phyloP scores from a whole-genome alignment of 805 yeast genomes.

The Candida orba region DNA sequence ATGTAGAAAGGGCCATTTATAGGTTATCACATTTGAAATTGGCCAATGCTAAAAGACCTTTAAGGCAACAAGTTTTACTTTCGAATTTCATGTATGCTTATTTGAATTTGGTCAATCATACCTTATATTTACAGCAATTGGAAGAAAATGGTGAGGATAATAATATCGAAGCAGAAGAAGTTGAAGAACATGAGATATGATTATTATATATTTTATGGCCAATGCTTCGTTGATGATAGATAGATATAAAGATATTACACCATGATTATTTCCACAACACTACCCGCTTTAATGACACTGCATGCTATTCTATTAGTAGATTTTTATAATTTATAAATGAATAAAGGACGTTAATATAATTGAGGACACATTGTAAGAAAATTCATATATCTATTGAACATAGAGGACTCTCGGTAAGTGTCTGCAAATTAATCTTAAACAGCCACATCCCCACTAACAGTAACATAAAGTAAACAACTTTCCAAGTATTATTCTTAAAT shows the following conservation, averaged over 20 bases:
- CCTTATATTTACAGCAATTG: conserved; percentile 64
- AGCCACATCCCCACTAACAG: conserved; percentile 36
- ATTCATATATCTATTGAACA: conserved; percentile 3
- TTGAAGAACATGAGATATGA: neutral
- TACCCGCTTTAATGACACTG: no score
- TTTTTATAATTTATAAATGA: no score
- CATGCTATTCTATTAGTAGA: no score
- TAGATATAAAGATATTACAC: no score
- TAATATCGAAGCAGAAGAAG: neutral
- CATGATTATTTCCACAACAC: no score
- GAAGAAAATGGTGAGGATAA: conserved; percentile 22
- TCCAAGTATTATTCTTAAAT: conserved; percentile 22
- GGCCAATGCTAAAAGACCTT: conserved; percentile 87
- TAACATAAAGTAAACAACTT: conserved; percentile 30
- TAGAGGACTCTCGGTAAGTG: conserved; percentile 21
- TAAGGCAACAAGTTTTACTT: conserved; percentile 85
- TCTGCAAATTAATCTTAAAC: conserved; percentile 28
- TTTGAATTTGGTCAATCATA: conserved; percentile 89
- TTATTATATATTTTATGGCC: neutral
- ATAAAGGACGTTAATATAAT: no score
- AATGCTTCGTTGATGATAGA: no score
- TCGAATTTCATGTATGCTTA: conserved; percentile 98
- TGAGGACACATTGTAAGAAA: no score
- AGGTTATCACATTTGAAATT: conserved; percentile 86
- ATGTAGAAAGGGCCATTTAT: conserved; percentile 93